Conservation (phyloP, 1,139 yeast genomes). For the Ogataea hybrid region DNA sequence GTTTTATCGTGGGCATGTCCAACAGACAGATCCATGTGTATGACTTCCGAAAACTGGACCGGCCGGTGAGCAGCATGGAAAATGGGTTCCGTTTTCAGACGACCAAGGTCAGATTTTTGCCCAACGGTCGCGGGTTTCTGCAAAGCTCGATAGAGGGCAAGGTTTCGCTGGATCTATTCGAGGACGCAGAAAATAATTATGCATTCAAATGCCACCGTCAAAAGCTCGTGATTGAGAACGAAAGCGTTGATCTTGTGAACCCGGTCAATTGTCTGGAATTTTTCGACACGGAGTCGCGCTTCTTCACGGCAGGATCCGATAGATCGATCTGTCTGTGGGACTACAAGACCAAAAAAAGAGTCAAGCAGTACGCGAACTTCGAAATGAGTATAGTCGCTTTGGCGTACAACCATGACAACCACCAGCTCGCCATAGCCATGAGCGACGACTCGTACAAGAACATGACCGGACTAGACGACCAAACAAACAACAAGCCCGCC, state of each 20-base stretch:
- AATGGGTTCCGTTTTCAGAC: slow-evolving; percentile 76
- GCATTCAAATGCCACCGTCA: slow-evolving; percentile 85
- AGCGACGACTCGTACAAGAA: slow-evolving; percentile 58
- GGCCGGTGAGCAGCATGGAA: slow-evolving; percentile 55
- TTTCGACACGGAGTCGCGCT: slow-evolving; percentile 43
- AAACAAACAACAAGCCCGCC: slow-evolving; percentile 15
- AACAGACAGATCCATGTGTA: slow-evolving; percentile 54
- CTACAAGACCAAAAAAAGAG: slow-evolving; percentile 56
- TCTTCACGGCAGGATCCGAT: slow-evolving; percentile 82
- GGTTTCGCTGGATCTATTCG: slow-evolving; percentile 75
- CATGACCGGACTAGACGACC: slow-evolving; percentile 21
- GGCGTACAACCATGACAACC: slow-evolving; percentile 36
- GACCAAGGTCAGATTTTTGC: slow-evolving; percentile 56
- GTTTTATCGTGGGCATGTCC: slow-evolving; percentile 56
- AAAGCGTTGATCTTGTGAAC: slow-evolving; percentile 53
- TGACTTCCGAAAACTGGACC: slow-evolving; percentile 47
- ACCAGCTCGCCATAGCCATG: slow-evolving; percentile 55
- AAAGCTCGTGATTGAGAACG: slow-evolving; percentile 33
- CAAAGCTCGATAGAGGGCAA: slow-evolving; percentile 86
- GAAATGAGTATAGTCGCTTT: slow-evolving; percentile 47
- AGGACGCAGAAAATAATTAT: slow-evolving; percentile 55
- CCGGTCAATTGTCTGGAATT: slow-evolving; percentile 71
- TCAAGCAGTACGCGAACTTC: slow-evolving; percentile 55
- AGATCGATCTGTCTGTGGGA: slow-evolving; percentile 80
- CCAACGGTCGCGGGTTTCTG: slow-evolving; percentile 65